Base-by-base conservation (phyloP, 2,329 filamentous ascomycete genomes). In the Scedosporium minutisporum region DNA sequence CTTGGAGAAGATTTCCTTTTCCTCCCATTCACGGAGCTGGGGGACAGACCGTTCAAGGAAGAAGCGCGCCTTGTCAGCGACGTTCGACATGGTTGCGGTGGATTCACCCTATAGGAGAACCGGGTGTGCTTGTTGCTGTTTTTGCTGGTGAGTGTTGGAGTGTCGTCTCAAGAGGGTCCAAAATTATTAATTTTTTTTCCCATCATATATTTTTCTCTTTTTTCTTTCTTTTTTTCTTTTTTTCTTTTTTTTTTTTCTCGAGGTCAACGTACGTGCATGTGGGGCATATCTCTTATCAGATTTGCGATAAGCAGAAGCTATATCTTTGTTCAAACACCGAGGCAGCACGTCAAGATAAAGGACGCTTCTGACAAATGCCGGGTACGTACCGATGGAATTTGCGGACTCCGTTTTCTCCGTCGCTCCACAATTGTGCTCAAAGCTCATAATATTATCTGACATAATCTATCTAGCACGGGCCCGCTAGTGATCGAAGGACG, bases 51-150 rank as follows among this genome's bases (percentile, higher is more conserved):
- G 89, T 78, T 99, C 95, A 66, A 97, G 84, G 75, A 90, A 97
- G 77, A 93, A 97, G 64, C 93, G 90, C 63, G 93, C 95, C 77
- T 97, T 97, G 71, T 97, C 95, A 66, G 90, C 88, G 64, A 95
- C 88, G 51, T 86, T 88, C 1, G 92, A 85, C 91, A 96, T 96
- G 64, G 60, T 67, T 48, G 38, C 48, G 61, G 58, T 18, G 21
- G 16, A 21, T 27, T 33, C 16, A 38, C 33, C 33, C 33, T 6
- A 10, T 9, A 38, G 10, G 33, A 38, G 33, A 38, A 38, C 10
- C 33, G 33, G 9, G 33, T 4, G n/a, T 27, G 23, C 12, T 18
- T 21, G 21, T 38, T 58, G 14, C 18, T 58, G n/a, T 33, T 62
- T 6, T 14, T n/a, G 25, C 41, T 48, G 16, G 48, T 62, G 58